phyloP scores from a whole-genome alignment of 768 basidiomycete species.

The Nidularia sp. region DNA sequence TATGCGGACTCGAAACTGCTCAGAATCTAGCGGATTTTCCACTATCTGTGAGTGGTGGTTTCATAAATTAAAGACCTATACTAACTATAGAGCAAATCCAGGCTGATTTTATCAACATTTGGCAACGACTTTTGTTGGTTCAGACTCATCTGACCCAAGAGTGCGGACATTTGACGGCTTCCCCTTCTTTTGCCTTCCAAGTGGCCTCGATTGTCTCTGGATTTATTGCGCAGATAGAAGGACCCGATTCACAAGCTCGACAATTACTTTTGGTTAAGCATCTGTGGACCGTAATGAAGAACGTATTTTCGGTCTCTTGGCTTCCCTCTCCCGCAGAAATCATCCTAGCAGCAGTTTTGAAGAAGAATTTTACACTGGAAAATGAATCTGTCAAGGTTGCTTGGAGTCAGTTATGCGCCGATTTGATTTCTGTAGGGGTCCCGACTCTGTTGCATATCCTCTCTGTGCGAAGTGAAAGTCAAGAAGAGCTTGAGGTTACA shows the following conservation, averaged over 20 bases:
- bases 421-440: conserved; percentile 38
- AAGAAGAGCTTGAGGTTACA: conserved; percentile 24
- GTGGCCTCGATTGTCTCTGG: conserved; percentile 28
- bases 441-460: conserved; percentile 33
- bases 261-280: conserved; percentile 35
- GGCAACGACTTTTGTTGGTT: conserved; percentile 55
- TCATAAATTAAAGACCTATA: not conserved
- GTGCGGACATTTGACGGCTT: conserved; percentile 26
- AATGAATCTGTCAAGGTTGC: conserved; percentile 29
- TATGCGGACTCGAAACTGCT: not conserved
- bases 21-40: conserved; percentile 16
- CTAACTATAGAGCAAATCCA: conserved; percentile 11
- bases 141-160: conserved; percentile 39
- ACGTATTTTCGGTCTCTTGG: conserved; percentile 36
- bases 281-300: conserved; percentile 50
- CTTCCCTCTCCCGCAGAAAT: conserved; percentile 40
- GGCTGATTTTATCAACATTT: conserved; percentile 37
- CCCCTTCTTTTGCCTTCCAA: conserved; percentile 25
- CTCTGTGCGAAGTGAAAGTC: conserved; percentile 18
- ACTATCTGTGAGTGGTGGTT: conserved; percentile 6
- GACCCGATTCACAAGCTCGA: conserved; percentile 22
- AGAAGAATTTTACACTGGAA: conserved; percentile 33
- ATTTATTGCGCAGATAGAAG: conserved; percentile 24
- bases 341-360: conserved; percentile 43
- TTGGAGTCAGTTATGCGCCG: conserved; percentile 49